phyloP scores from a whole-genome alignment of 1,284 basidiomycete species.

The Moesziomyces sp. region DNA sequence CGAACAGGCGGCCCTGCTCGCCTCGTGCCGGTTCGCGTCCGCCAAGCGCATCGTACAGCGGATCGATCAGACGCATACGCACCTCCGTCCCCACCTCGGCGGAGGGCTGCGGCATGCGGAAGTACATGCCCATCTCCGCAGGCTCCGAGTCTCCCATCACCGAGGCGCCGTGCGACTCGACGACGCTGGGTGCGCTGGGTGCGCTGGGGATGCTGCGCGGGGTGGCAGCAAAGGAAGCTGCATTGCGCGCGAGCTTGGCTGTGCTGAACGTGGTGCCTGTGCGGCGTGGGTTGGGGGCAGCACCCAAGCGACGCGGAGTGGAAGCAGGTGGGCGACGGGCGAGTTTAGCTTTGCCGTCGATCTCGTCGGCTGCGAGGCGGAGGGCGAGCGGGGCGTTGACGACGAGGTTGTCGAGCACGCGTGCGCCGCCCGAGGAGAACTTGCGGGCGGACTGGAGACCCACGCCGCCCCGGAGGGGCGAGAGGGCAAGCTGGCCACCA shows the following conservation, averaged over 20 bases:
- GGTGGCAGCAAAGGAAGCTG: constrained; percentile 5
- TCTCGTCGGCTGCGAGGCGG: constrained; percentile 27
- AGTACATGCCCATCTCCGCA: constrained; percentile 16
- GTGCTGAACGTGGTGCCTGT: constrained; percentile 13
- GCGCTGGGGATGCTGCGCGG: background rate
- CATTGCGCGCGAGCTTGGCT: constrained; percentile 9
- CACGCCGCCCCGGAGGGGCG: constrained; percentile 26
- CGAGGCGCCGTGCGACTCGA: background rate
- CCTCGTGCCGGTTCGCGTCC: constrained; percentile 12
- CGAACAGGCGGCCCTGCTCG: constrained; percentile 10
- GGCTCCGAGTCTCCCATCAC: background rate
- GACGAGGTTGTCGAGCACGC: constrained; percentile 42
- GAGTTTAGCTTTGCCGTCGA: constrained; percentile 36
- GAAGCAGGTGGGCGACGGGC: background rate
- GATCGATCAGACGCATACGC: constrained; percentile 30
- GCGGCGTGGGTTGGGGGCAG: constrained; percentile 2
- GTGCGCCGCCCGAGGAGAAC: constrained; percentile 33
- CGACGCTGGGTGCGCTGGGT: background rate
- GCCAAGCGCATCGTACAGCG: constrained; percentile 21
- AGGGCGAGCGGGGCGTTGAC: constrained; percentile 47
- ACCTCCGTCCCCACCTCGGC: background rate
- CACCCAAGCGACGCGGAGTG: background rate
- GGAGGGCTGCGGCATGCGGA: constrained; percentile 13
- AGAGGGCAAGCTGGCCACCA: constrained; percentile 9
- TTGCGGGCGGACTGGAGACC: constrained; percentile 36